Evolutionary conservation across 2,329 filamentous ascomycete species (phyloP).

Genomic region (Scytalidium sp.): DNA sequence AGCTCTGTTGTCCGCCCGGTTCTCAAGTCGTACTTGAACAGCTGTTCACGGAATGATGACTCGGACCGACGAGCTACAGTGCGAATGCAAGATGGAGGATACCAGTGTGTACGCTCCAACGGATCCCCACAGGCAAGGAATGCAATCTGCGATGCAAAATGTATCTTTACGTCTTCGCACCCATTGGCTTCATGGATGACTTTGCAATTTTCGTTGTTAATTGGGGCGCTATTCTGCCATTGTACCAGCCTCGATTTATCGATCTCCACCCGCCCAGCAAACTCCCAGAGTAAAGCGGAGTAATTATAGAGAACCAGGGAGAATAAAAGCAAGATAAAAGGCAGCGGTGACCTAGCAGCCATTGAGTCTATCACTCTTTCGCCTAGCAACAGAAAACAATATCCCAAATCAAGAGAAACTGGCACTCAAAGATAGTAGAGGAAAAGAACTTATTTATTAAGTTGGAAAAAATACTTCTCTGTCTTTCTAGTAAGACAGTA

Average conservation of each 20-base stretch:
- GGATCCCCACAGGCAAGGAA: conserved; percentile 3
- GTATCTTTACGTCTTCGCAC: neutral
- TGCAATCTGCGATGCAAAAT: neutral
- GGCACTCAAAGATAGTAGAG: no score
- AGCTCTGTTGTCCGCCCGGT: neutral
- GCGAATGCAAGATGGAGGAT: neutral
- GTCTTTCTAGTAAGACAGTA: no score
- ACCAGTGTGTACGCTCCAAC: neutral
- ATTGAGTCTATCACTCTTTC: neutral
- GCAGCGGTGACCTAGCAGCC: neutral
- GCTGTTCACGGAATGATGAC: neutral
- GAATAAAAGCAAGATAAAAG: neutral
- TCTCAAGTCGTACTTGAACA: conserved; percentile 3
- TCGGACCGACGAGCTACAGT: neutral
- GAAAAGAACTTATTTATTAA: no score
- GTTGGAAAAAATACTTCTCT: no score
- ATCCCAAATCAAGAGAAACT: no score
- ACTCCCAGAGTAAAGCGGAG: neutral
- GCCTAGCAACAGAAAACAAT: neutral
- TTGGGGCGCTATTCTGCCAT: neutral
- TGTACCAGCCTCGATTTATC: neutral
- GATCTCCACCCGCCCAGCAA: neutral
- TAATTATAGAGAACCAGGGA: neutral
- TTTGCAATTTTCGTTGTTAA: neutral
- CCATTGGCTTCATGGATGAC: neutral